Percentiles rank a stretch among this genome's conserved stretches.
Conservation (phyloP, 1,284 basidiomycete species). For the Dichomitus squalens region DNA sequence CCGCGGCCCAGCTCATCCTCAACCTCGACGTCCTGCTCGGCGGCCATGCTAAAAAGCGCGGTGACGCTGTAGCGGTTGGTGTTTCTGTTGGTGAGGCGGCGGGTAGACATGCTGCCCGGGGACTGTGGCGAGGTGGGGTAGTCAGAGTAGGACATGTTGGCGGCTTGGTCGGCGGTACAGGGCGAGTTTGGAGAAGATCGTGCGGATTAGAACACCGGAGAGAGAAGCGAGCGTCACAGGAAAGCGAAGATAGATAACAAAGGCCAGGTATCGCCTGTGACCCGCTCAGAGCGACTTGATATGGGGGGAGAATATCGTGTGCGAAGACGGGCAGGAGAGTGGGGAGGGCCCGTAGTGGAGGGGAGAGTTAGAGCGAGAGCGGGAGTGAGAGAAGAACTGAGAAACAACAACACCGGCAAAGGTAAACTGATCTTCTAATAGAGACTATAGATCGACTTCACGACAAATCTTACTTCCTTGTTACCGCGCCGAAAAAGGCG, state of each 20-base stretch:
- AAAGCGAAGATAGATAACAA: conserved; percentile 22
- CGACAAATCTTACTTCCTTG: neutral
- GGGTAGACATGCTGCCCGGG: conserved; percentile 63
- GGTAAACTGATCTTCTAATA: neutral
- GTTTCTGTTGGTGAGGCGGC: conserved; percentile 85
- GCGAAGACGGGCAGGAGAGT: conserved; percentile 3
- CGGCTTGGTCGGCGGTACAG: conserved; percentile 5
- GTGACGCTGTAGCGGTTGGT: conserved; percentile 97
- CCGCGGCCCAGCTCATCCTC: conserved; percentile 97
- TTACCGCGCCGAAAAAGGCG: neutral
- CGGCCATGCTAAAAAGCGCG: conserved; percentile 95
- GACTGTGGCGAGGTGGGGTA: conserved; percentile 51
- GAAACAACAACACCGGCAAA: neutral
- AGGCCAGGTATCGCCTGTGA: conserved; percentile 27
- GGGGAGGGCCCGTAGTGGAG: conserved; percentile 4
- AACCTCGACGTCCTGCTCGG: conserved; percentile 97
- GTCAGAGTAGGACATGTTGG: conserved; percentile 51
- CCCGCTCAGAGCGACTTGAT: conserved; percentile 26
- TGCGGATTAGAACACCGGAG: conserved; percentile 19
- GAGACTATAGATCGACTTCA: neutral
- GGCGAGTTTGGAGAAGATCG: conserved; percentile 10
- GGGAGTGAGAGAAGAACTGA: too few species aligned
- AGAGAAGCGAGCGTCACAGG: conserved; percentile 23
- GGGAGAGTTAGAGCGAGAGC: neutral
- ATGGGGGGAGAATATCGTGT: conserved; percentile 6